phyloP scores from a whole-genome alignment of 1,284 basidiomycete genomes.

The Moesziomyces antarcticus region DNA sequence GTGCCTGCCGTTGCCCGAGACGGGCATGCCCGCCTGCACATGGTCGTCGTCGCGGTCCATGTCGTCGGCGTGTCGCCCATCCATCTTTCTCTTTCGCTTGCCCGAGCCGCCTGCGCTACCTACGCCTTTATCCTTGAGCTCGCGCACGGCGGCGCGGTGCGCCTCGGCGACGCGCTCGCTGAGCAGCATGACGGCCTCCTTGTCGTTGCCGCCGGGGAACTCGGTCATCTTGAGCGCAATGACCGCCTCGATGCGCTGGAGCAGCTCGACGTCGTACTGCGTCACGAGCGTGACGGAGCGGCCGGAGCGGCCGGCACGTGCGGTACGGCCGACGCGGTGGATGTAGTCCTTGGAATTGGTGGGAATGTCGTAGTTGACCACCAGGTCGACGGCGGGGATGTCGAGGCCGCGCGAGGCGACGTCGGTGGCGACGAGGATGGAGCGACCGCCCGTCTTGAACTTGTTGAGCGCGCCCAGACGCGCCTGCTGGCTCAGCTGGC shows the following conservation, averaged over 20 bases:
- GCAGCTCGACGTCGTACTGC: constrained; percentile 96
- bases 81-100: constrained; percentile 57
- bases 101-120: constrained; percentile 60
- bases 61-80: constrained; percentile 49
- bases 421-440: constrained; percentile 93
- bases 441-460: constrained; percentile 94
- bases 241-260: constrained; percentile 85
- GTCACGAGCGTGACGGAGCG: constrained; percentile 96
- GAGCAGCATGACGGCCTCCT: constrained; percentile 88
- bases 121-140: constrained; percentile 69
- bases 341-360: constrained; percentile 99
- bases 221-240: constrained; percentile 91
- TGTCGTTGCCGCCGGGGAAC: constrained; percentile 81
- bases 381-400: constrained; percentile 94
- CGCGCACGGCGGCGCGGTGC: constrained; percentile 81
- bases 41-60: constrained; percentile 67
- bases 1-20: constrained; percentile 28
- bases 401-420: constrained; percentile 93
- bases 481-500: constrained; percentile 92
- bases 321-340: constrained; percentile 96
- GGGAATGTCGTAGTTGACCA: constrained; percentile 98
- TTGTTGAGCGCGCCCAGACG: constrained; percentile 93
- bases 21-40: constrained; percentile 50
- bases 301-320: constrained; percentile 92
- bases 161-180: constrained; percentile 92